Evolutionary conservation across 352 stramenopile species (phyloP).

Genomic region (Globisporangium megalacanthum): DNA sequence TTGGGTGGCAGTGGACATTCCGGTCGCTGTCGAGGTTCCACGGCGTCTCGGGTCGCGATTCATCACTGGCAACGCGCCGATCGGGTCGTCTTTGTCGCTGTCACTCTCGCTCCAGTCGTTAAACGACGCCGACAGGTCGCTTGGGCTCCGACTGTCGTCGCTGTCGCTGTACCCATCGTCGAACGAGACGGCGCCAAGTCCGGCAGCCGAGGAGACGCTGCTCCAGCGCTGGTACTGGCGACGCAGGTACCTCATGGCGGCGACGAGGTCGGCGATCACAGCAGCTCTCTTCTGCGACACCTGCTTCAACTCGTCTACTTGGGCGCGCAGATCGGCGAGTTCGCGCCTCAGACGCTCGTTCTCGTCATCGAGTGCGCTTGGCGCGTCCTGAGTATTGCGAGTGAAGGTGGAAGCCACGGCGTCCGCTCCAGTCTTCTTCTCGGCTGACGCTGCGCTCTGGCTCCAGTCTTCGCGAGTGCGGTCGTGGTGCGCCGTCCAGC

Average conservation of each 20-base stretch:
- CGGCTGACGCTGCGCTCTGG: not conserved
- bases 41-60: not conserved
- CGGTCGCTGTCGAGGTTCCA: not conserved
- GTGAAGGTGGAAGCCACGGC: not conserved
- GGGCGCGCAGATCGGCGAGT: not conserved
- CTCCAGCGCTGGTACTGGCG: conserved; percentile 3
- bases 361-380: not conserved
- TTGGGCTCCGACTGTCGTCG: not conserved
- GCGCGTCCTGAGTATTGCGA: not conserved
- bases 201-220: conserved; percentile 5
- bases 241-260: conserved; percentile 2
- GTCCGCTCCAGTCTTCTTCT: too few relatives aligned
- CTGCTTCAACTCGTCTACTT: conserved; percentile 1
- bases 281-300: not conserved
- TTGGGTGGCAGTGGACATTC: not conserved
- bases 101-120: not conserved
- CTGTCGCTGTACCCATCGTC: not conserved
- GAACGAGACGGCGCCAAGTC: not conserved
- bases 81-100: not conserved
- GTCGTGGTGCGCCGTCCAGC: conserved; percentile 1
- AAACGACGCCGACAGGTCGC: conserved; percentile 5
- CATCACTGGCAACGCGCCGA: not conserved
- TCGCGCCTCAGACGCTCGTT: conserved; percentile 9
- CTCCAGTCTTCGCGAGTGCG: not conserved
- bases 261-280: conserved; percentile 8